Conservation (phyloP, 2,329 filamentous ascomycete species). For the Sclerotinia spermophila region DNA sequence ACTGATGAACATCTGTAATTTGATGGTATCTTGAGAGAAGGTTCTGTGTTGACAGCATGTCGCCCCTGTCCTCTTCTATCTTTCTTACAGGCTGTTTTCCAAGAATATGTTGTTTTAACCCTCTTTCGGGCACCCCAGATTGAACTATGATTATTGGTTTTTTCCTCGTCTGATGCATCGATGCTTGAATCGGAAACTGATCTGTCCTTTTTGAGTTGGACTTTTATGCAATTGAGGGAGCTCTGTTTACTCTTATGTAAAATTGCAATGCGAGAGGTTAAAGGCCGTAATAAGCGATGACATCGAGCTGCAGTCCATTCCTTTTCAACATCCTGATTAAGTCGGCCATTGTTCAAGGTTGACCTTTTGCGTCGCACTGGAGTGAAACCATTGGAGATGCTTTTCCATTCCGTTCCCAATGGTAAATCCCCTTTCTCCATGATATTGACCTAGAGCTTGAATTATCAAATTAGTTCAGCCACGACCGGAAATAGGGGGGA, state of each 20-base stretch:
- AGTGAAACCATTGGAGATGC: conserved; percentile 28
- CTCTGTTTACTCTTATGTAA: conserved; percentile 38
- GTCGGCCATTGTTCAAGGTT: conserved; percentile 26
- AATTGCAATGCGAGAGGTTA: conserved; percentile 43
- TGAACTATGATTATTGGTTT: not conserved
- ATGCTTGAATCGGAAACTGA: not conserved
- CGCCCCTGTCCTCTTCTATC: conserved; percentile 8
- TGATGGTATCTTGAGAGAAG: not conserved
- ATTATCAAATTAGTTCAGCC: not conserved
- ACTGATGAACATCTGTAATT: conserved; percentile 13
- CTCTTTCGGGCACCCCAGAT: conserved; percentile 26
- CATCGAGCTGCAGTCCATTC: conserved; percentile 44
- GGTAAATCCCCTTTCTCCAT: conserved; percentile 13
- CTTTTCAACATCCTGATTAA: conserved; percentile 25
- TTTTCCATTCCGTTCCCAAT: conserved; percentile 4
- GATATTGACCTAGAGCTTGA: not conserved
- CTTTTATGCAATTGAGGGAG: not conserved
- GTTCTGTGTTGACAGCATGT: not conserved
- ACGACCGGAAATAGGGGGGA: not conserved
- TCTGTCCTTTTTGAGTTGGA: conserved; percentile 12
- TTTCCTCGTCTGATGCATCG: not conserved
- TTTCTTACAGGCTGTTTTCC: conserved; percentile 21
- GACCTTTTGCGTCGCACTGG: conserved; percentile 31
- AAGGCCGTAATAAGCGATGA: conserved; percentile 43
- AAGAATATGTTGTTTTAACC: conserved; percentile 33